Percentiles rank a stretch among this genome's conserved stretches.
phyloP scores from a whole-genome alignment of 495 filamentous ascomycete genomes.

The Penicillium coffeae region DNA sequence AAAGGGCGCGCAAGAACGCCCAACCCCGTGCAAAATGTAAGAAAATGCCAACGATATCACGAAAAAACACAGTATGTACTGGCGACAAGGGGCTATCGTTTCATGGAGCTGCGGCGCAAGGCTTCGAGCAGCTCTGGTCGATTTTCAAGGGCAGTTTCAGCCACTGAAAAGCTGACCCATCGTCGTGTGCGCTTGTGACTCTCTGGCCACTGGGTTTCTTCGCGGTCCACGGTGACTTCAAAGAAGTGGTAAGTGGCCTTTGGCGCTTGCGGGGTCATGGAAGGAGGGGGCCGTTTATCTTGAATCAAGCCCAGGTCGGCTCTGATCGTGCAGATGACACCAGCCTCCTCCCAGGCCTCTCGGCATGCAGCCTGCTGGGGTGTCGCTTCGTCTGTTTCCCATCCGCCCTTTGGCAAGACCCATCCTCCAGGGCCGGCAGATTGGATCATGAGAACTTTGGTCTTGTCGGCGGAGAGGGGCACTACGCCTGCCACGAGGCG shows the following conservation, averaged over 20 bases:
- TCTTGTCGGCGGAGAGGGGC: conserved; percentile 69
- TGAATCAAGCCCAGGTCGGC: conserved; percentile 81
- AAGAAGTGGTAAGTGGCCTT: conserved; percentile 84
- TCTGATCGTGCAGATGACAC: conserved; percentile 75
- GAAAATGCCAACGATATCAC: not conserved
- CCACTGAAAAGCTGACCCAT: conserved; percentile 84
- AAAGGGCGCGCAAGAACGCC: conserved; percentile 2
- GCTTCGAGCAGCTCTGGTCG: conserved; percentile 88
- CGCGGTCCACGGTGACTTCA: conserved; percentile 75
- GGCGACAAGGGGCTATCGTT: conserved; percentile 35
- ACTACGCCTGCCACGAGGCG: conserved; percentile 94
- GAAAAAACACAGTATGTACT: conserved; percentile 11
- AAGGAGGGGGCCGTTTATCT: conserved; percentile 62
- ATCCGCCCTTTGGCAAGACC: conserved; percentile 97
- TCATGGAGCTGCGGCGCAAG: conserved; percentile 75
- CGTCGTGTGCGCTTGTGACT: conserved; percentile 82
- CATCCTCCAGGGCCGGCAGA: conserved; percentile 84
- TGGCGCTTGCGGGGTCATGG: conserved; percentile 60
- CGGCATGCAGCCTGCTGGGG: conserved; percentile 64
- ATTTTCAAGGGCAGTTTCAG: conserved; percentile 67
- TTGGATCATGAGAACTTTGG: conserved; percentile 86
- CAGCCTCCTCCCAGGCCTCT: conserved; percentile 98
- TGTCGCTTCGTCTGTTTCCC: conserved; percentile 86
- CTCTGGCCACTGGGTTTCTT: conserved; percentile 89
- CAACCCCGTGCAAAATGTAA: conserved; percentile 3